Conservation (phyloP, 129 eudicot species). For the Glebionis coronaria region DNA sequence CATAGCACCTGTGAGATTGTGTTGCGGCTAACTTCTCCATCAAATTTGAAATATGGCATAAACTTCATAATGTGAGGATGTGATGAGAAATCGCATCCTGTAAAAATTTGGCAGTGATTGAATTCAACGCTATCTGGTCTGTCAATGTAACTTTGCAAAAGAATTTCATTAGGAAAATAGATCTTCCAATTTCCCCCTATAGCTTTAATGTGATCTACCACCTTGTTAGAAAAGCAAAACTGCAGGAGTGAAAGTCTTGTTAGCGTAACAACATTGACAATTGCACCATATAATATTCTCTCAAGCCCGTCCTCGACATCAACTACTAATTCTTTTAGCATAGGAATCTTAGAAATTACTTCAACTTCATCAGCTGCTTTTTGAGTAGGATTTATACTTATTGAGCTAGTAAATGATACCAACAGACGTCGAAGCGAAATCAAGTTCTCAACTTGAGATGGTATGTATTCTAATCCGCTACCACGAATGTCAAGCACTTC, state of each 20-base stretch:
- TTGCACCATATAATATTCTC: constrained; percentile 1
- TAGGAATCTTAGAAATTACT: constrained; percentile 17
- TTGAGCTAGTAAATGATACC: constrained; percentile 16
- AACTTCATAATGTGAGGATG: constrained; percentile 21
- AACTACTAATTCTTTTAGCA: constrained; percentile 24
- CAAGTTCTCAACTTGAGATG: constrained; percentile 24
- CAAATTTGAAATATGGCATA: constrained; percentile 13
- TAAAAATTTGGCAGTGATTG: constrained; percentile 17
- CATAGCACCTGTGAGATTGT: constrained; percentile 13
- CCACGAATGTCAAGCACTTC: constrained; percentile 37
- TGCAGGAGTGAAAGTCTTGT: constrained; percentile 14
- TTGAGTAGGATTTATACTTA: constrained; percentile 1
- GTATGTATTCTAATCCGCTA: constrained; percentile 21
- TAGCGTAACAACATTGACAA: constrained; percentile 1
- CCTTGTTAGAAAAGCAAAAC: constrained; percentile 20
- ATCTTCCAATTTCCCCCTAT: constrained; percentile 4
- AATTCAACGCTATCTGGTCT: neutral
- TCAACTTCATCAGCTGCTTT: neutral
- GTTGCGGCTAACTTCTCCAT: constrained; percentile 17
- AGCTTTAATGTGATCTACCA: constrained; percentile 20
- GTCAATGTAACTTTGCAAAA: constrained; percentile 6
- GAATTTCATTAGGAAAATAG: constrained; percentile 13
- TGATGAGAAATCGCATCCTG: constrained; percentile 17
- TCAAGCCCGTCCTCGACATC: constrained; percentile 16
- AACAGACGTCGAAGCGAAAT: constrained; percentile 21